Evolutionary conservation across 2,329 filamentous ascomycete species (phyloP).

Genomic region (Albophoma yamanashiensis): DNA sequence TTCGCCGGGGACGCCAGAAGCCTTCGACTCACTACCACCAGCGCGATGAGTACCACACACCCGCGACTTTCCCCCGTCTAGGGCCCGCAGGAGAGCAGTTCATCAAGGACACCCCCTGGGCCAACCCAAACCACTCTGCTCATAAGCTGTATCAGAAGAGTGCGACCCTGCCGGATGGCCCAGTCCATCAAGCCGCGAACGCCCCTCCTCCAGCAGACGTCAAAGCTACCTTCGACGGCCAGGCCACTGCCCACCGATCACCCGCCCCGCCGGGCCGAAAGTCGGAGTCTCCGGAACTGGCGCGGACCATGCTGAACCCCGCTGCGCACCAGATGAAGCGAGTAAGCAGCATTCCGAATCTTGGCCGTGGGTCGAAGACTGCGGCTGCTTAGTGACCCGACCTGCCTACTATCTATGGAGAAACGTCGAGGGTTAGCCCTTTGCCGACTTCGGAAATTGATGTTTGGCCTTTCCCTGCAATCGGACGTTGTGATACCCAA

Average conservation of each 20-base stretch:
- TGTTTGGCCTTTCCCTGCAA: conserved; percentile 10
- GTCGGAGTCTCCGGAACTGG: conserved; percentile 34
- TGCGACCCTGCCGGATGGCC: conserved; percentile 12
- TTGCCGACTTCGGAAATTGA: conserved; percentile 4
- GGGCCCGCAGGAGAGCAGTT: conserved; percentile 74
- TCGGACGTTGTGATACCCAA: conserved; percentile 28
- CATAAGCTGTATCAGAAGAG: conserved; percentile 40
- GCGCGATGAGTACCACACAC: conserved; percentile 29
- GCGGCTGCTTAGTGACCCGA: conserved; percentile 17
- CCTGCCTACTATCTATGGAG: not conserved
- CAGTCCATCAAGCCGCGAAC: conserved; percentile 11
- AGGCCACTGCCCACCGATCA: conserved; percentile 14
- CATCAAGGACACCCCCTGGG: conserved; percentile 83
- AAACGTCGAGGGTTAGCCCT: not conserved
- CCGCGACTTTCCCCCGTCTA: conserved; percentile 36
- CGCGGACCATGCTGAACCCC: conserved; percentile 23
- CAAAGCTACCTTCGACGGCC: conserved; percentile 13
- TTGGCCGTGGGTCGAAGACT: conserved; percentile 22
- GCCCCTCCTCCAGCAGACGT: conserved; percentile 8
- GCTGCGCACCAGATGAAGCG: conserved; percentile 22
- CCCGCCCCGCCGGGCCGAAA: conserved; percentile 14
- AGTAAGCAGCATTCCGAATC: conserved; percentile 17
- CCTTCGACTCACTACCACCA: conserved; percentile 21
- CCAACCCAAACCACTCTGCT: conserved; percentile 73
- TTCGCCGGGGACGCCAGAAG: conserved; percentile 23